Evolutionary conservation across 768 basidiomycete genomes (phyloP).

Genomic region (Lactifluus rugatus): DNA sequence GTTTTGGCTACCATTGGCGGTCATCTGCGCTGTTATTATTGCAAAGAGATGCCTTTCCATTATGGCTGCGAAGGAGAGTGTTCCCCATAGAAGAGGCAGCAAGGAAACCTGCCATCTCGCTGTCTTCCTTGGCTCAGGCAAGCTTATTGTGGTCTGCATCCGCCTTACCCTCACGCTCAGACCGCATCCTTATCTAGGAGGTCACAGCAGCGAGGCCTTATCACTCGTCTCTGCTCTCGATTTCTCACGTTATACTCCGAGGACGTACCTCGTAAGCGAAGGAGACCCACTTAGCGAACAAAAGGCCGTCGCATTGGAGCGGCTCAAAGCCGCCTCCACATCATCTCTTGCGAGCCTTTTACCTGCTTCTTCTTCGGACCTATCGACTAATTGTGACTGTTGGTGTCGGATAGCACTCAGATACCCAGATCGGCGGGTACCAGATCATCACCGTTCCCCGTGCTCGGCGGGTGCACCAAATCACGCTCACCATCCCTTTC

Average conservation of each 20-base stretch:
- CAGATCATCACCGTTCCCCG: slow-evolving; percentile 66
- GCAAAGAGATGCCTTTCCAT: slow-evolving; percentile 21
- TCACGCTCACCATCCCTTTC: slow-evolving; percentile 56
- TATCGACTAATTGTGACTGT: background rate
- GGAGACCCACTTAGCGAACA: slow-evolving; percentile 71
- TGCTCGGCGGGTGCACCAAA: slow-evolving; percentile 80
- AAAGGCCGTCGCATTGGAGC: slow-evolving; percentile 63
- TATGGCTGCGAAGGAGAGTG: slow-evolving; percentile 18
- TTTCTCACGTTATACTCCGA: slow-evolving; percentile 60
- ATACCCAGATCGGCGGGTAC: slow-evolving; percentile 27
- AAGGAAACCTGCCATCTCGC: slow-evolving; percentile 44
- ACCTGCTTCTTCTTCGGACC: background rate
- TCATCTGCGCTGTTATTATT: background rate
- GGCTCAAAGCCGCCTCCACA: slow-evolving; percentile 23
- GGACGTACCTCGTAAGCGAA: slow-evolving; percentile 74
- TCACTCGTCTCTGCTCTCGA: slow-evolving; percentile 63
- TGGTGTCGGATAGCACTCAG: background rate
- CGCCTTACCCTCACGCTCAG: slow-evolving; percentile 10
- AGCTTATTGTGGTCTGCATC: slow-evolving; percentile 18
- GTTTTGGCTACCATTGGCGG: background rate
- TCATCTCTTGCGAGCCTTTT: slow-evolving; percentile 18
- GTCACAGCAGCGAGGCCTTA: slow-evolving; percentile 87
- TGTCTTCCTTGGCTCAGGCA: slow-evolving; percentile 91
- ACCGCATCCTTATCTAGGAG: slow-evolving; percentile 44
- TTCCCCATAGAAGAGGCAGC: slow-evolving; percentile 7